Evolutionary conservation across 1,139 yeast genomes (phyloP).

Genomic region (Magnusiomyces paraingens): DNA sequence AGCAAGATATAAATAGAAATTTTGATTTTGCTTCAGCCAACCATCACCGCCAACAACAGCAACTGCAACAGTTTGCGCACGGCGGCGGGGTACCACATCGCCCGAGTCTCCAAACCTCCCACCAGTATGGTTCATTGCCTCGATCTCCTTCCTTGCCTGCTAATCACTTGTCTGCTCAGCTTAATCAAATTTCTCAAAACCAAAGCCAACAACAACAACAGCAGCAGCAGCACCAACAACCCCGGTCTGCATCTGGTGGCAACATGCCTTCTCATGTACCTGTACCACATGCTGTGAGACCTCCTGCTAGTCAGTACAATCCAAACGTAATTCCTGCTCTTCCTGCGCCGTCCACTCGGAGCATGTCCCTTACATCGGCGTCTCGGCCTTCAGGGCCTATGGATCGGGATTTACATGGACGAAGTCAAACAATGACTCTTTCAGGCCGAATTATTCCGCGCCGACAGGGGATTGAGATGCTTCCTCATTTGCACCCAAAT

Average conservation of each 20-base stretch:
- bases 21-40: not conserved
- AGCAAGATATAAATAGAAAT: too few species aligned
- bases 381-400: constrained; percentile 6
- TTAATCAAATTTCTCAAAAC: not conserved
- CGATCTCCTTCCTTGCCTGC: constrained; percentile 1
- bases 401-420: constrained; percentile 20
- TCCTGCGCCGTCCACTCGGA: not conserved
- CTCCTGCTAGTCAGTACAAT: not conserved
- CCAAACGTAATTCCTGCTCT: not conserved
- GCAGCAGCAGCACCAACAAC: constrained; percentile 6
- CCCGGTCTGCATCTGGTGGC: constrained; percentile 6
- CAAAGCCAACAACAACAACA: constrained; percentile 10
- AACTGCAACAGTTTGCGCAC: constrained; percentile 1
- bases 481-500: constrained; percentile 5
- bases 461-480: constrained; percentile 21
- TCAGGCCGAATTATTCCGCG: constrained; percentile 31
- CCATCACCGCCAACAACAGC: constrained; percentile 3
- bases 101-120: not conserved
- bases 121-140: not conserved
- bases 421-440: constrained; percentile 23
- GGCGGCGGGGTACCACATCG: not conserved
- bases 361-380: constrained; percentile 1
- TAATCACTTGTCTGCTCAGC: not conserved
- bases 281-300: not conserved
- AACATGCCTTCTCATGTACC: not conserved